phyloP scores from a whole-genome alignment of 2,329 filamentous ascomycete species.

The Aspergillus ustus region DNA sequence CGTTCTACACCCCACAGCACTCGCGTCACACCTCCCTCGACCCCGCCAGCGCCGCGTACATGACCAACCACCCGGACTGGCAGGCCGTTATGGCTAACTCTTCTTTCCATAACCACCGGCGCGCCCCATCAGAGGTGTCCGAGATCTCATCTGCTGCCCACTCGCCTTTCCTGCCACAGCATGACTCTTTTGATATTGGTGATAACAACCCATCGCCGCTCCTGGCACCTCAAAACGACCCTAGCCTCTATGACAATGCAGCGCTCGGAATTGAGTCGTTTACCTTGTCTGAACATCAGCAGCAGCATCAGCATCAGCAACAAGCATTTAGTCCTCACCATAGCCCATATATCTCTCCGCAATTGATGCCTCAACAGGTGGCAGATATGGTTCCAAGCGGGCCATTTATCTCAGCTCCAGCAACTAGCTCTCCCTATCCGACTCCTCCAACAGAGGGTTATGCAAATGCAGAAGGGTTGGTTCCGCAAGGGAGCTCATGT shows the following conservation, averaged over 20 bases:
- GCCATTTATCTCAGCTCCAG: constrained; percentile 51
- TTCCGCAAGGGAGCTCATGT: constrained; percentile 51
- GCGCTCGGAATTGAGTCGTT: constrained; percentile 77
- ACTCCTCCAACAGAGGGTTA: constrained; percentile 57
- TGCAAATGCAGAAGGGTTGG: constrained; percentile 52
- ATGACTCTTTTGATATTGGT: constrained; percentile 77
- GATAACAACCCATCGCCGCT: constrained; percentile 78
- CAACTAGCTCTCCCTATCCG: constrained; percentile 54
- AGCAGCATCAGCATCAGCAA: constrained; percentile 50
- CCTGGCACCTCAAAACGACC: constrained; percentile 72
- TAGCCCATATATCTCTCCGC: constrained; percentile 73
- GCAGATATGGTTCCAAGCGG: constrained; percentile 59
- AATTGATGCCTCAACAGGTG: constrained; percentile 71
- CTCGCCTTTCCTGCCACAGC: constrained; percentile 78
- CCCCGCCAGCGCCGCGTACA: constrained; percentile 63
- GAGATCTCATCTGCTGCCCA: constrained; percentile 84
- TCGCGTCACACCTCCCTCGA: constrained; percentile 66
- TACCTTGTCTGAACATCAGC: constrained; percentile 71
- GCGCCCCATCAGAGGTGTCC: constrained; percentile 87
- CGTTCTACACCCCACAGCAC: constrained; percentile 59
- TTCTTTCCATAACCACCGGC: constrained; percentile 78
- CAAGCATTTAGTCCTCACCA: constrained; percentile 64
- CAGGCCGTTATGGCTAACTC: constrained; percentile 57
- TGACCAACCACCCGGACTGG: constrained; percentile 61
- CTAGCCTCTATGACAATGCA: constrained; percentile 72